These are phyloP conservation scores for Cyclotella cryptica DNA, from an alignment of 108 stramenopile genomes.

Conservation along the genomic window DNA sequence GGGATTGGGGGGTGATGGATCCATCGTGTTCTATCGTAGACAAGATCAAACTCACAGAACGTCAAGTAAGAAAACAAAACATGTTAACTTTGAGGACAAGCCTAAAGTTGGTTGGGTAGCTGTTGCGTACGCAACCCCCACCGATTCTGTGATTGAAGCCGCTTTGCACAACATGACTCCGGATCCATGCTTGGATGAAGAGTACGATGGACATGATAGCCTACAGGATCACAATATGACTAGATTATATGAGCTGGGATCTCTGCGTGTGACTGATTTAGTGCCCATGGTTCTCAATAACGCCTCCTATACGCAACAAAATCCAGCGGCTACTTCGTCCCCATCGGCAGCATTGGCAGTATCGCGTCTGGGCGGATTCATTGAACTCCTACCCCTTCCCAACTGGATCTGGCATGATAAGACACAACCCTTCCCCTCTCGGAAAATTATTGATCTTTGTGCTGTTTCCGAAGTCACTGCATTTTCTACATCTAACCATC, in stretches of 20 bases:
- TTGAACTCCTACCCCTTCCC: conserved; percentile 79
- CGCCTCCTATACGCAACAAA: not conserved
- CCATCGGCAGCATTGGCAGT: conserved; percentile 57
- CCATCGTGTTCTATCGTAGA: conserved; percentile 73
- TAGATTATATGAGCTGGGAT: conserved; percentile 33
- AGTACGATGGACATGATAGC: conserved; percentile 4
- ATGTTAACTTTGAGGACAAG: conserved; percentile 5
- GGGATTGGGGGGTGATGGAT: conserved; percentile 72
- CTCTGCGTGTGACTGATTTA: conserved; percentile 45
- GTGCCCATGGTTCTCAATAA: conserved; percentile 36
- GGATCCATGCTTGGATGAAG: conserved; percentile 9
- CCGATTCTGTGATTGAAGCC: conserved; percentile 32
- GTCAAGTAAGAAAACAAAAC: conserved; percentile 19
- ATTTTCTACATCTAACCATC: conserved; percentile 63
- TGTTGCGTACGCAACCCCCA: conserved; percentile 33
- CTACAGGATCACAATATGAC: conserved; percentile 3
- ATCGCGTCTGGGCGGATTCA: conserved; percentile 76
- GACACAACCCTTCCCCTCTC: not conserved
- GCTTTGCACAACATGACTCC: conserved; percentile 28
- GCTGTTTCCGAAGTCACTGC: conserved; percentile 34
- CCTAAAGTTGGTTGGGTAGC: conserved; percentile 47
- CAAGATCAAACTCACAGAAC: conserved; percentile 25
- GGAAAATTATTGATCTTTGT: conserved; percentile 23
- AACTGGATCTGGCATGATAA: conserved; percentile 57
- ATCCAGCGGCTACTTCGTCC: not conserved